phyloP scores from a whole-genome alignment of 1,284 basidiomycete genomes.

The Cutaneotrichosporon sp. region DNA sequence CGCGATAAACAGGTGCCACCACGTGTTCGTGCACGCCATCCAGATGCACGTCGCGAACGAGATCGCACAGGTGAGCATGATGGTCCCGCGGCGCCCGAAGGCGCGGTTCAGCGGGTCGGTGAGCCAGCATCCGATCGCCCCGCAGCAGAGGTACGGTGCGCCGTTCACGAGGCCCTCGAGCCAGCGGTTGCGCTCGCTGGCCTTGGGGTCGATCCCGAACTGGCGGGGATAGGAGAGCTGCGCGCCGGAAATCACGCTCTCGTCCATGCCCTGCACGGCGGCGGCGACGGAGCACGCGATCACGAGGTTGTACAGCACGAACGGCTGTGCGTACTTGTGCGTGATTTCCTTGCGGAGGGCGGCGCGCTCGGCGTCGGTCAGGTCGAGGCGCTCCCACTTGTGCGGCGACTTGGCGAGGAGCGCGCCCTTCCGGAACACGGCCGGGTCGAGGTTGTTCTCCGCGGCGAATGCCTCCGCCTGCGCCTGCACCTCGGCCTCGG shows the following conservation, averaged over 20 bases:
- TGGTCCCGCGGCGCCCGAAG: constrained; percentile 54
- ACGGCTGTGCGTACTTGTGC: constrained; percentile 66
- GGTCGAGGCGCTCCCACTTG: constrained; percentile 61
- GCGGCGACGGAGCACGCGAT: constrained; percentile 46
- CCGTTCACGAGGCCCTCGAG: constrained; percentile 71
- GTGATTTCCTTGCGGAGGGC: constrained; percentile 58
- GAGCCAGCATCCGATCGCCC: constrained; percentile 60
- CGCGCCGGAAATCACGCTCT: constrained; percentile 38
- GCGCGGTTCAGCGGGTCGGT: constrained; percentile 67
- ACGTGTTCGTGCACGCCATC: constrained; percentile 60
- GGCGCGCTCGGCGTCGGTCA: constrained; percentile 64
- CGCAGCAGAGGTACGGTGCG: constrained; percentile 66
- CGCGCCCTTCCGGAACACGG: constrained; percentile 63
- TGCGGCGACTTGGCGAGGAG: constrained; percentile 63
- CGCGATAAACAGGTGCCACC: constrained; percentile 57
- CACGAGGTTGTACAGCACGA: constrained; percentile 51
- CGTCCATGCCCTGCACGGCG: constrained; percentile 48
- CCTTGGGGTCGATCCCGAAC: constrained; percentile 30
- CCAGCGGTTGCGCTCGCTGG: constrained; percentile 63
- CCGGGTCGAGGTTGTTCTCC: constrained; percentile 54
- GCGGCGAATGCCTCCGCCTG: constrained; percentile 63
- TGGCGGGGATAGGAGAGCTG: constrained; percentile 35
- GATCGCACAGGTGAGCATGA: constrained; percentile 43
- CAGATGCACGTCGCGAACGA: constrained; percentile 55
- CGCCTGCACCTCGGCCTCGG: constrained; percentile 57